Evolutionary conservation across 23 red algal genomes (phyloP).

Genomic region (Gracilariopsis chorda): DNA sequence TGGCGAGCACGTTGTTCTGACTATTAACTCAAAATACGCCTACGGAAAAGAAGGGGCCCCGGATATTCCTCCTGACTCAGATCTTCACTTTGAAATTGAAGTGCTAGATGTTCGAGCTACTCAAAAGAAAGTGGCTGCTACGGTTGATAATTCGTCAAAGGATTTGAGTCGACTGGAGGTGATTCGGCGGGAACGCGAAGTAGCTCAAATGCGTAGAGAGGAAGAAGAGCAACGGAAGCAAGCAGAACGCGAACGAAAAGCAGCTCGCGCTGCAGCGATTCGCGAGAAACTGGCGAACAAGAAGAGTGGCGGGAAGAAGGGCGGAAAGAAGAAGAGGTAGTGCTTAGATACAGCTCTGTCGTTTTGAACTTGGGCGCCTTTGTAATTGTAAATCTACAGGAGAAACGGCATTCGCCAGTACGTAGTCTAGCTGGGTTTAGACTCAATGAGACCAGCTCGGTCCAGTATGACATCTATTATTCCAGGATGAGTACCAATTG

Average conservation of each 20-base stretch:
- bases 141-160: constrained; percentile 19
- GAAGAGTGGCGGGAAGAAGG: constrained; percentile 24
- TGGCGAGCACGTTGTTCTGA: constrained; percentile 30
- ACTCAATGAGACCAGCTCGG: constrained; percentile 15
- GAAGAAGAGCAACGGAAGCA: constrained; percentile 51
- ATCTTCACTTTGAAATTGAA: constrained; percentile 54
- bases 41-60: constrained; percentile 44
- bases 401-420: too few species aligned
- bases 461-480: constrained; percentile 54
- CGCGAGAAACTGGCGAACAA: constrained; percentile 56
- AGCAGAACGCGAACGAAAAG: constrained; percentile 25
- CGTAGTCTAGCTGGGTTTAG: too few species aligned
- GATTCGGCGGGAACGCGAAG: constrained; percentile 27
- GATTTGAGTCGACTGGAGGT: constrained; percentile 36
- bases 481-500: constrained; percentile 58
- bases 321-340: constrained; percentile 60
- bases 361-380: too few species aligned
- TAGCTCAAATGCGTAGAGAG: constrained; percentile 30
- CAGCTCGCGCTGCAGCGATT: constrained; percentile 36
- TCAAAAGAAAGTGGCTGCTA: constrained; percentile 38
- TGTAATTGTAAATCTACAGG: too few species aligned
- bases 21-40: constrained; percentile 1
- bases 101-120: constrained; percentile 51
- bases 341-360: too few species aligned
- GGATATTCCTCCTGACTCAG: constrained; percentile 29